A percentile compares a stretch with the other conserved stretches of the same genome.
Conservation (phyloP, 345 rosid genomes). For the Triadica sebifera region DNA sequence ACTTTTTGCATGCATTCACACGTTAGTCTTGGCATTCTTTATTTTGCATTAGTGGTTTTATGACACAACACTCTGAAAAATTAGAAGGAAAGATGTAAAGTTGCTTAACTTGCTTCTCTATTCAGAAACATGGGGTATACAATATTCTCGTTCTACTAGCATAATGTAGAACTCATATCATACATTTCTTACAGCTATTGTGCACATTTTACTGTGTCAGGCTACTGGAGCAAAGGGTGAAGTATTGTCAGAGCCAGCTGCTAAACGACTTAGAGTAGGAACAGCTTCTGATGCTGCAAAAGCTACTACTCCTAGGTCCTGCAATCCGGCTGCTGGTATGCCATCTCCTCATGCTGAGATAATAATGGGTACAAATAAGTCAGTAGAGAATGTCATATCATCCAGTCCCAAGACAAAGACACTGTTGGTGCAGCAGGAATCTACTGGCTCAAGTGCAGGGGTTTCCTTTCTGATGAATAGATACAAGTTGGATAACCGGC, state of each 20-base stretch:
- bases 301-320: slow-evolving; percentile 28
- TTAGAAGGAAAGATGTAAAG: neutral
- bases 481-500: slow-evolving; percentile 83
- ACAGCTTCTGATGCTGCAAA: slow-evolving; percentile 39
- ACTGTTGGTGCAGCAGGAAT: slow-evolving; percentile 36
- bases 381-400: slow-evolving; percentile 38
- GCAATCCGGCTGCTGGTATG: slow-evolving; percentile 36
- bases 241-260: slow-evolving; percentile 50
- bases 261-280: slow-evolving; percentile 59
- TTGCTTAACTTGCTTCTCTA: neutral
- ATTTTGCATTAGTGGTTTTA: neutral
- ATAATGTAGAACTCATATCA: neutral
- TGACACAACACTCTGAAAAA: neutral
- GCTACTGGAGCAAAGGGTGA: slow-evolving; percentile 68
- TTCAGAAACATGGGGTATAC: slow-evolving; percentile 2
- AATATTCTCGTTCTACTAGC: neutral
- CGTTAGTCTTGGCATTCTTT: neutral
- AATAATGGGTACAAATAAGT: slow-evolving; percentile 39
- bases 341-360: slow-evolving; percentile 37
- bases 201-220: slow-evolving; percentile 43
- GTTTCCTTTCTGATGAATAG: slow-evolving; percentile 44
- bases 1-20: neutral
- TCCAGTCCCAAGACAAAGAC: slow-evolving; percentile 35
- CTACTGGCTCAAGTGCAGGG: slow-evolving; percentile 38
- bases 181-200: slow-evolving; percentile 14